Evolutionary conservation across 345 rosid species (phyloP).

Genomic region (Populus euphratica): DNA sequence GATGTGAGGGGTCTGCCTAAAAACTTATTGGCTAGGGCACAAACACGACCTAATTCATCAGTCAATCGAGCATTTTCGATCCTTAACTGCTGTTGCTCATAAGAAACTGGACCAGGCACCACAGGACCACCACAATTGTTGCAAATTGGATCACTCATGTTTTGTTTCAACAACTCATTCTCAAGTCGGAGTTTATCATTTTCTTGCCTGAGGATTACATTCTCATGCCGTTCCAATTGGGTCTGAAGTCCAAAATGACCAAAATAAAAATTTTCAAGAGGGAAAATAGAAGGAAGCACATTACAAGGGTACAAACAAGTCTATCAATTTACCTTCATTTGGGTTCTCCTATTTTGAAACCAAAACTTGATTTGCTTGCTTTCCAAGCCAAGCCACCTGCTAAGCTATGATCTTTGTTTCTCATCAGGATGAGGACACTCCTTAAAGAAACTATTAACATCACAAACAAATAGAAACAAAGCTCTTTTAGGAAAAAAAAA

Average conservation of each 20-base stretch:
- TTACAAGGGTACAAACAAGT: neutral
- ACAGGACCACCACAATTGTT: slow-evolving; percentile 59
- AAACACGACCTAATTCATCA: slow-evolving; percentile 47
- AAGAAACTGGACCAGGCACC: slow-evolving; percentile 35
- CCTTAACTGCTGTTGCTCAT: slow-evolving; percentile 51
- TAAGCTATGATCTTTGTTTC: slow-evolving; percentile 54
- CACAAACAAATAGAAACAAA: neutral
- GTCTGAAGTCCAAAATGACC: slow-evolving; percentile 35
- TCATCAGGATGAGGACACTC: slow-evolving; percentile 74
- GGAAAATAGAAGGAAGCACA: neutral
- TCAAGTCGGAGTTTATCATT: slow-evolving; percentile 65
- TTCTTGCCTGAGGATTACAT: slow-evolving; percentile 53
- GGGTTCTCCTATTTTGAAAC: slow-evolving; percentile 83
- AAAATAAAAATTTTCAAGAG: neutral
- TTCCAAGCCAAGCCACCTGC: slow-evolving; percentile 52
- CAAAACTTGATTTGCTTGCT: slow-evolving; percentile 67
- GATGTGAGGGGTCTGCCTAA: slow-evolving; percentile 47
- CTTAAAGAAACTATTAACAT: slow-evolving; percentile 47
- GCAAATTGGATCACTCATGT: slow-evolving; percentile 51
- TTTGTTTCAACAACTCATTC: slow-evolving; percentile 47
- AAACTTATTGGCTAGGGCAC: slow-evolving; percentile 49
- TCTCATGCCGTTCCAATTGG: slow-evolving; percentile 71
- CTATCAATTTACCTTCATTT: slow-evolving; percentile 52
- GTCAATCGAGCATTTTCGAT: slow-evolving; percentile 64
- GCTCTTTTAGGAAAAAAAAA: neutral